Conservation (phyloP, 495 filamentous ascomycete genomes). For the Neurospora pannonica region DNA sequence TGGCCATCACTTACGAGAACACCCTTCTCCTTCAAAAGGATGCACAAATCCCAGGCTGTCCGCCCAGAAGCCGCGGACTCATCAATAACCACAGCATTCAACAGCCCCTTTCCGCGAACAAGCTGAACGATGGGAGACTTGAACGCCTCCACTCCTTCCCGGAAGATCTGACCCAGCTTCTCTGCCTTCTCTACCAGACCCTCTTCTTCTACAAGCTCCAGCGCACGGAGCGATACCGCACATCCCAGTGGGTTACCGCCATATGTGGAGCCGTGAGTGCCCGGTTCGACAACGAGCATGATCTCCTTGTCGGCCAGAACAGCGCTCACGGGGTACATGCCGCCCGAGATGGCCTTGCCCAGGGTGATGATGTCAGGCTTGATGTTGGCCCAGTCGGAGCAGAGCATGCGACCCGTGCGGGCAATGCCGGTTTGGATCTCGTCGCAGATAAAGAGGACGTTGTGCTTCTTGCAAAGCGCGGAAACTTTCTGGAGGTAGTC, state of each 20-base stretch:
- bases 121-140: conserved; percentile 70
- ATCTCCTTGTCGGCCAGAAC: conserved; percentile 84
- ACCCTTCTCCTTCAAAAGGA: conserved; percentile 92
- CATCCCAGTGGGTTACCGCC: conserved; percentile 96
- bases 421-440: conserved; percentile 98
- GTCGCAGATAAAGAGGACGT: conserved; percentile 90
- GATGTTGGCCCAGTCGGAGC: conserved; percentile 88
- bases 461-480: conserved; percentile 83
- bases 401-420: conserved; percentile 85
- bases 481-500: conserved; percentile 77
- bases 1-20: conserved; percentile 55
- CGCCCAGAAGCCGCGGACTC: conserved; percentile 76
- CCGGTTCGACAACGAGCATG: conserved; percentile 96
- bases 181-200: conserved; percentile 75
- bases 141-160: conserved; percentile 59
- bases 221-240: conserved; percentile 90
- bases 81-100: conserved; percentile 96
- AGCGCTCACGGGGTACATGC: conserved; percentile 96
- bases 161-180: conserved; percentile 72
- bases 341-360: conserved; percentile 94
- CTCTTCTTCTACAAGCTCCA: conserved; percentile 91
- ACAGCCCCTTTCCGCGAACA: conserved; percentile 83
- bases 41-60: conserved; percentile 93
- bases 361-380: conserved; percentile 91
- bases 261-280: conserved; percentile 94